phyloP scores from a whole-genome alignment of 2,329 filamentous ascomycete genomes.

The Plectosphaerella sp. region DNA sequence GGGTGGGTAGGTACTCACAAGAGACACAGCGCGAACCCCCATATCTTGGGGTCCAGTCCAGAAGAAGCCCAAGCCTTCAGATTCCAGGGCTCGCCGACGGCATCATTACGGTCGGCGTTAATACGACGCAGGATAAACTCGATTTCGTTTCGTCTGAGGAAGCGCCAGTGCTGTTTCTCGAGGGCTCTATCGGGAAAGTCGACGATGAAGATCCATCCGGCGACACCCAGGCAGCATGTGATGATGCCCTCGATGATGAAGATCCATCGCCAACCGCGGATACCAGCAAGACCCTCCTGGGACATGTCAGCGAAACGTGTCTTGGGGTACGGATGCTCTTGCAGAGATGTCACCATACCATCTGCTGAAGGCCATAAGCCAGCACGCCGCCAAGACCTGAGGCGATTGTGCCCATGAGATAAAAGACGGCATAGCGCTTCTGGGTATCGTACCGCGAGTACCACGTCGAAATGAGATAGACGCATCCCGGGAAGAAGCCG shows the following conservation, averaged over 20 bases:
- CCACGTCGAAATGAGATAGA: constrained; percentile 27
- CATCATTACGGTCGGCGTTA: constrained; percentile 59
- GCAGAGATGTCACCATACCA: neutral
- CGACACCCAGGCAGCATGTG: constrained; percentile 56
- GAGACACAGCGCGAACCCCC: constrained; percentile 34
- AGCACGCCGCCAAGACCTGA: neutral
- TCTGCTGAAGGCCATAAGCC: neutral
- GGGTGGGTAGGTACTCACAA: constrained; percentile 7
- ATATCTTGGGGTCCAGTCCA: constrained; percentile 72
- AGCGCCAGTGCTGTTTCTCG: constrained; percentile 41
- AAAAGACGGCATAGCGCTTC: neutral
- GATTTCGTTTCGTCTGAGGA: constrained; percentile 62
- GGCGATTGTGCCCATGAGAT: neutral
- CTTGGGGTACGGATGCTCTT: neutral
- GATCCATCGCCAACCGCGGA: constrained; percentile 61
- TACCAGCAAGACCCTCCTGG: constrained; percentile 53
- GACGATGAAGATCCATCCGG: constrained; percentile 61
- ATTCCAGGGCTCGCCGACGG: constrained; percentile 62
- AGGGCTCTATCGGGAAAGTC: constrained; percentile 70
- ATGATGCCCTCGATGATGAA: constrained; percentile 67
- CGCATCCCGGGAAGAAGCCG: constrained; percentile 27
- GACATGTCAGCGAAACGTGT: neutral
- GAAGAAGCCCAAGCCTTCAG: constrained; percentile 59
- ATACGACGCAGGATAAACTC: constrained; percentile 63
- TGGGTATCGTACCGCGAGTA: constrained; percentile 13